Evolutionary conservation across 257 asterid genomes (phyloP).

Genomic region (Fraxinus quadrangulata): DNA sequence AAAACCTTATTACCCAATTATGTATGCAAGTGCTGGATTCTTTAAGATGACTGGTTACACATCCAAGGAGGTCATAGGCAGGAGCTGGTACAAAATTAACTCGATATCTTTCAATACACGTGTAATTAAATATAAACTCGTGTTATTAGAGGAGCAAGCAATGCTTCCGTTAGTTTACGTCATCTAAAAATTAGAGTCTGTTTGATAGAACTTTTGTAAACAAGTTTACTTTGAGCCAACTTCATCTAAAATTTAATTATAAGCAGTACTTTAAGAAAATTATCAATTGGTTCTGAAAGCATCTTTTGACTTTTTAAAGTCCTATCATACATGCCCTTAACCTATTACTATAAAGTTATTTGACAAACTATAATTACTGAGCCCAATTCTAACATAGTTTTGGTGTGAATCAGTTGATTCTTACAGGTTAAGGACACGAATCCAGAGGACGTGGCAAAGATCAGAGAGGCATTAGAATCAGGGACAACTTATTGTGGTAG

Average conservation of each 20-base stretch:
- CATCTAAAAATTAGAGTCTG: too few species aligned
- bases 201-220: too few species aligned
- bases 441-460: slow-evolving; percentile 83
- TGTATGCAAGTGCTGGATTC: slow-evolving; percentile 98
- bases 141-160: too few species aligned
- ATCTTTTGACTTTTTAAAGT: too few species aligned
- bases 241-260: too few species aligned
- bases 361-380: too few species aligned
- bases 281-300: too few species aligned
- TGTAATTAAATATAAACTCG: not conserved
- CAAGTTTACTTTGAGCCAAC: too few species aligned
- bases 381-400: not conserved
- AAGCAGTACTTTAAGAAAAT: too few species aligned
- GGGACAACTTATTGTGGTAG: slow-evolving; percentile 85
- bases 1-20: slow-evolving; percentile 73
- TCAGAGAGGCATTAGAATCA: slow-evolving; percentile 61
- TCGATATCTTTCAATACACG: not conserved
- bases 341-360: too few species aligned
- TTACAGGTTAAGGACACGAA: slow-evolving; percentile 84
- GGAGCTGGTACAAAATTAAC: slow-evolving; percentile 60
- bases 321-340: too few species aligned
- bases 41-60: slow-evolving; percentile 98
- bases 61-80: slow-evolving; percentile 82
- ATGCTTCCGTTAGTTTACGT: too few species aligned
- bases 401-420: slow-evolving; percentile 68